phyloP scores from a whole-genome alignment of 2,329 filamentous ascomycete species.

The Endoconidiophora laricicola region DNA sequence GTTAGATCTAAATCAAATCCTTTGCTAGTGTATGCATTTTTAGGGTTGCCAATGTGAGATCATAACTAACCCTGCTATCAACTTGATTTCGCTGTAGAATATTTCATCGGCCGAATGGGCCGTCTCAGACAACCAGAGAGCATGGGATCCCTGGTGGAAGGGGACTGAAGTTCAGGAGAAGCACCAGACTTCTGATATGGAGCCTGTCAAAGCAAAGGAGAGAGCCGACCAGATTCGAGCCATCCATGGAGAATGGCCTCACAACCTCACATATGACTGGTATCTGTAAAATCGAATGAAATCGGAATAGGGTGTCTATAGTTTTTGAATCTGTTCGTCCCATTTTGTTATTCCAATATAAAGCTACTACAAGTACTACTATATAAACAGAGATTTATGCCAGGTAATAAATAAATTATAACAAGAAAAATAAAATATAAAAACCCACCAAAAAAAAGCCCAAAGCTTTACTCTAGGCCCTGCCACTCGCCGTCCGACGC shows the following conservation, averaged over 20 bases:
- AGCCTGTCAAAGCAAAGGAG: neutral
- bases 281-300: neutral
- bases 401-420: neutral
- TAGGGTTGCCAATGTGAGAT: too few species aligned
- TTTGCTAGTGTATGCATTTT: too few species aligned
- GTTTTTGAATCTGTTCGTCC: neutral
- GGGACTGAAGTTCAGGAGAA: neutral
- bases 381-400: too few species aligned
- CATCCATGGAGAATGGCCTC: neutral
- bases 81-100: neutral
- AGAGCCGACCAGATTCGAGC: neutral
- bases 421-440: slow-evolving; percentile 4
- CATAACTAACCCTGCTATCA: too few species aligned
- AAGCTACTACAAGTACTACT: slow-evolving; percentile 1
- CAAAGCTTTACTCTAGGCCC: slow-evolving; percentile 11
- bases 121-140: neutral
- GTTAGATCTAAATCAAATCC: neutral
- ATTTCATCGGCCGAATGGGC: neutral
- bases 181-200: neutral
- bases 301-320: neutral
- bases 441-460: neutral
- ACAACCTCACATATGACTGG: neutral
- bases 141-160: neutral
- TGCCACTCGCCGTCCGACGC: slow-evolving; percentile 18
- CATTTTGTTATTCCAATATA: slow-evolving; percentile 11